Percentiles rank a stretch among this genome's conserved stretches.
These are phyloP conservation scores for Apiosordaria backusii DNA, from an alignment of 495 filamentous ascomycete species.

Conservation along the genomic window DNA sequence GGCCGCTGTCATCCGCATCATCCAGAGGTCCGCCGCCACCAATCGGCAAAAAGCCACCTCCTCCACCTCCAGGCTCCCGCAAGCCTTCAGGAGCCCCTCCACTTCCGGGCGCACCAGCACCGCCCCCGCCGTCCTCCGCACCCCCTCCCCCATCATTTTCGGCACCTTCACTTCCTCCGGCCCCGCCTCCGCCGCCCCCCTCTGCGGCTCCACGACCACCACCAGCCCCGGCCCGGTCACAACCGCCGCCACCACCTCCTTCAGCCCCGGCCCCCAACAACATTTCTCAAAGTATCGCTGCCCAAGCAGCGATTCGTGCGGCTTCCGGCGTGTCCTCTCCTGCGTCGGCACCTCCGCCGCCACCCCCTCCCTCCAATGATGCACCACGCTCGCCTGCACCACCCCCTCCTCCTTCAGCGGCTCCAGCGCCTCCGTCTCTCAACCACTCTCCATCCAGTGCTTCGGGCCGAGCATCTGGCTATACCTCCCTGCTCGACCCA, in stretches of 20 bases:
- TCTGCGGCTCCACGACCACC: conserved; percentile 49
- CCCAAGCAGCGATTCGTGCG: conserved; percentile 49
- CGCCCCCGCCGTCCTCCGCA: conserved; percentile 51
- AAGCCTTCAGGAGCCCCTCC: conserved; percentile 60
- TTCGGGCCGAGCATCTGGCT: conserved; percentile 34
- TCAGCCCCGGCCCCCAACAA: conserved; percentile 18
- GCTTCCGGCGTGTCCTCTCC: conserved; percentile 41
- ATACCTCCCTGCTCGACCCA: conserved; percentile 62
- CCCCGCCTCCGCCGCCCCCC: conserved; percentile 51
- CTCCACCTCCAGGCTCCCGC: conserved; percentile 62
- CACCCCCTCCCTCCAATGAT: conserved; percentile 21
- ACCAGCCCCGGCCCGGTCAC: conserved; percentile 26
- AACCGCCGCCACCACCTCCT: conserved; percentile 31
- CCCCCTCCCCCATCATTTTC: conserved; percentile 48
- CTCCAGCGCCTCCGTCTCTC: conserved; percentile 35
- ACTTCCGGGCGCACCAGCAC: conserved; percentile 48
- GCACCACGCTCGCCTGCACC: conserved; percentile 35
- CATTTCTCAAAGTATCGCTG: conserved; percentile 43
- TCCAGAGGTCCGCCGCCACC: conserved; percentile 46
- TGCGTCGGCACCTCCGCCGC: conserved; percentile 44
- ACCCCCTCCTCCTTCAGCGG: conserved; percentile 35
- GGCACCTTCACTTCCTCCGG: conserved; percentile 50
- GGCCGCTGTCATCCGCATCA: conserved; percentile 51
- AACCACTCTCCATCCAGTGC: conserved; percentile 34
- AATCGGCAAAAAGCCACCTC: conserved; percentile 66